Conservation (phyloP, 441 rosid species). For the Erodium texanum region DNA sequence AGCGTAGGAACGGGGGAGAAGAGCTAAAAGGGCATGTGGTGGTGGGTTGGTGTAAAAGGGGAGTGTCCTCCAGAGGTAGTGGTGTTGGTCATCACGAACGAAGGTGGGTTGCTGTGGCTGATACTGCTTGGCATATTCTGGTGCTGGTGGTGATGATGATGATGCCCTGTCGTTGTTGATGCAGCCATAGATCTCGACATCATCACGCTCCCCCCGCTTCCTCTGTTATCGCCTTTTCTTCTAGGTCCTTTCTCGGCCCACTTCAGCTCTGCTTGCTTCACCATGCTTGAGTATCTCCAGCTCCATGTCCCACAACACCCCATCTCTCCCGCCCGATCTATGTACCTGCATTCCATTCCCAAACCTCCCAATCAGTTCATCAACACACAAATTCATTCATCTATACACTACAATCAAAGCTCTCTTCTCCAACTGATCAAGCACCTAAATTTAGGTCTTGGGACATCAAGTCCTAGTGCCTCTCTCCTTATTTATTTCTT, state of each 20-base stretch:
- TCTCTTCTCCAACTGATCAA: too few species aligned
- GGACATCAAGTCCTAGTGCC: too few species aligned
- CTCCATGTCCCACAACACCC: constrained; percentile 30
- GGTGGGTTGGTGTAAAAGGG: constrained; percentile 28
- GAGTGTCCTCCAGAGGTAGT: constrained; percentile 25
- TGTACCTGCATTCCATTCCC: constrained; percentile 31
- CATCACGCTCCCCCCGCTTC: constrained; percentile 16
- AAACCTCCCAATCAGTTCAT: background rate
- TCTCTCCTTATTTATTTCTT: too few species aligned
- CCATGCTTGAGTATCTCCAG: constrained; percentile 26
- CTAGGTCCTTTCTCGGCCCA: constrained; percentile 72
- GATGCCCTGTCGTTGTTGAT: background rate
- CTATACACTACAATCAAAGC: too few species aligned
- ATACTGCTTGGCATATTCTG: constrained; percentile 15
- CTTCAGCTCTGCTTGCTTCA: constrained; percentile 47
- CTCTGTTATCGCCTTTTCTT: constrained; percentile 25
- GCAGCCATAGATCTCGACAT: constrained; percentile 23
- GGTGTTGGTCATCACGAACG: constrained; percentile 27
- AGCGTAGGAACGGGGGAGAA: background rate
- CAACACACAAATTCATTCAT: too few species aligned
- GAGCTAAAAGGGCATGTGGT: constrained; percentile 24
- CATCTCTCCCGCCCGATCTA: constrained; percentile 39
- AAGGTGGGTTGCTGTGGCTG: constrained; percentile 24
- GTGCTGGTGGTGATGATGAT: background rate
- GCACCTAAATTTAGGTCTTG: too few species aligned